Percentiles rank a stretch among this genome's conserved stretches.
phyloP scores from a whole-genome alignment of 192 early-diverging fungal species.

The Backusella tuberculispora region DNA sequence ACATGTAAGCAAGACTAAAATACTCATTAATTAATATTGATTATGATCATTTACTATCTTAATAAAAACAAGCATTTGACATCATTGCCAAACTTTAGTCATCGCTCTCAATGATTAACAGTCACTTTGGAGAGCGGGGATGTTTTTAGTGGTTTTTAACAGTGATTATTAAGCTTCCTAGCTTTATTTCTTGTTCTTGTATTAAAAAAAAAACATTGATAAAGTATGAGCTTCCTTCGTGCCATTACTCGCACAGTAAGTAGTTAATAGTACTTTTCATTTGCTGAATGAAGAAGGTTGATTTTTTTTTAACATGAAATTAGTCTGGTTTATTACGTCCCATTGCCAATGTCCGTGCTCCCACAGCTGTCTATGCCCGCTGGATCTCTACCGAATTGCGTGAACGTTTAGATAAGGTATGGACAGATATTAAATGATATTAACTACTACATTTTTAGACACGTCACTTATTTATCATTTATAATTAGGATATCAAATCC shows the following conservation, averaged over 20 bases:
- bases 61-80: neutral
- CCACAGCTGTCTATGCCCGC: slow-evolving; percentile 29
- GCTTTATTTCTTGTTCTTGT: neutral
- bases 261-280: neutral
- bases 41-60: neutral
- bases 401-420: slow-evolving; percentile 35
- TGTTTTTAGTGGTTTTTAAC: neutral
- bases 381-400: slow-evolving; percentile 33
- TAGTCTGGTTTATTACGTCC: slow-evolving; percentile 33
- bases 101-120: neutral
- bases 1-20: neutral
- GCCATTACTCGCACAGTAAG: slow-evolving; percentile 36
- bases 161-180: slow-evolving; percentile 7
- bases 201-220: slow-evolving; percentile 9
- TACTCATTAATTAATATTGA: neutral
- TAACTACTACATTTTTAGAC: neutral
- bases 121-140: neutral
- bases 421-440: neutral
- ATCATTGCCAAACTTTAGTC: neutral
- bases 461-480: neutral
- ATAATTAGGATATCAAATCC: slow-evolving; percentile 56
- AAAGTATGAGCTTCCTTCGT: slow-evolving; percentile 39
- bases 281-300: neutral
- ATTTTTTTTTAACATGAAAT: neutral
- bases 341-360: slow-evolving; percentile 18